These are phyloP conservation scores for Colletotrichum abscissum DNA, from an alignment of 2,329 filamentous ascomycete species.

Conservation along the genomic window DNA sequence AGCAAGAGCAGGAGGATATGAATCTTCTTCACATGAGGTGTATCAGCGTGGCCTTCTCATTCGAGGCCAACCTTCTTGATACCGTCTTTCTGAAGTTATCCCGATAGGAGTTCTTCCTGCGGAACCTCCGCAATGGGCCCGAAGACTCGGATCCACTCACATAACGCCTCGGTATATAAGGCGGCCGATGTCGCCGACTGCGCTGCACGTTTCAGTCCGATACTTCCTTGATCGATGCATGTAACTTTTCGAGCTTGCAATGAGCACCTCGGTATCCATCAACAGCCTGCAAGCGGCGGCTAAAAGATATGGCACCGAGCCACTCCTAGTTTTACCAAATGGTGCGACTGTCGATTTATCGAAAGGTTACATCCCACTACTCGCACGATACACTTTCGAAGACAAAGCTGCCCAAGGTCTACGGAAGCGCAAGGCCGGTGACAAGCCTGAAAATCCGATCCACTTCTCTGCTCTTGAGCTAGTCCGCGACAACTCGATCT, in stretches of 20 bases:
- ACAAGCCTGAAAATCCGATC: not conserved
- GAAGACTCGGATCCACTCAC: not conserved
- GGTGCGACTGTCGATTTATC: not conserved
- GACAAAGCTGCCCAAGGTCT: constrained; percentile 23
- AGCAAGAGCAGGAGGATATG: too few relatives aligned
- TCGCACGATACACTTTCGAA: constrained; percentile 3
- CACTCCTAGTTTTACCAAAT: not conserved
- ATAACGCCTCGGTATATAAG: not conserved
- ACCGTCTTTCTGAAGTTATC: not conserved
- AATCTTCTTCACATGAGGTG: too few relatives aligned
- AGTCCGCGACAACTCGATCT: not conserved
- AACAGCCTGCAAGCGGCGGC: not conserved
- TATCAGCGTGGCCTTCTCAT: too few relatives aligned
- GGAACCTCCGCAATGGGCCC: not conserved
- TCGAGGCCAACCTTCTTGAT: not conserved
- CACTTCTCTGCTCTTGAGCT: constrained; percentile 12
- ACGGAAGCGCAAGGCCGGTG: not conserved
- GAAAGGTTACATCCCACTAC: constrained; percentile 5
- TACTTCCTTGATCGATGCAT: too few relatives aligned
- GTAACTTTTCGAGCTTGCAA: not conserved
- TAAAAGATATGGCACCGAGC: not conserved
- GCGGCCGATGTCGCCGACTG: not conserved
- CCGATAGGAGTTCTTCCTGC: not conserved
- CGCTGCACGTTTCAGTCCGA: not conserved
- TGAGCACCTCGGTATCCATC: too few relatives aligned